phyloP scores from a whole-genome alignment of 495 filamentous ascomycete genomes.

The Podospora tetraspora region DNA sequence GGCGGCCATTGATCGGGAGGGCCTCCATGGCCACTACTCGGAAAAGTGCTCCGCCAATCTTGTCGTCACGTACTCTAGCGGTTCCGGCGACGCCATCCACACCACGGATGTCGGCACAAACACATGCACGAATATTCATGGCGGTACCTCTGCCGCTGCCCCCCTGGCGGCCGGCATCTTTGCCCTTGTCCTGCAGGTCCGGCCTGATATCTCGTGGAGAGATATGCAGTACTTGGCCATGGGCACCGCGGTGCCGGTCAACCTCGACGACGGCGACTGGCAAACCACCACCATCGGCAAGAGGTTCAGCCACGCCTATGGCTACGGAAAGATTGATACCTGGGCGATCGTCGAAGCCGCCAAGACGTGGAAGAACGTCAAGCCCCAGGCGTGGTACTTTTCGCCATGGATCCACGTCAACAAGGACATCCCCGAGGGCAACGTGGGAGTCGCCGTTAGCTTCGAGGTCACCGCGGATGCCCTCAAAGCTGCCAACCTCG shows the following conservation, averaged over 20 bases:
- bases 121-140: constrained; percentile 70
- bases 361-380: constrained; percentile 79
- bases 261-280: constrained; percentile 69
- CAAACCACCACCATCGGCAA: constrained; percentile 71
- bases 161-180: constrained; percentile 87
- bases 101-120: constrained; percentile 91
- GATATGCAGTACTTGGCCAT: constrained; percentile 90
- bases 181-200: constrained; percentile 81
- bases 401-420: constrained; percentile 91
- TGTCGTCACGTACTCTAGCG: constrained; percentile 94
- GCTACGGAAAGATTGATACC: constrained; percentile 89
- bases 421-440: constrained; percentile 79
- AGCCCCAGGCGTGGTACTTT: constrained; percentile 94
- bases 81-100: constrained; percentile 80
- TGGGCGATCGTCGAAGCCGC: constrained; percentile 82
- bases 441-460: constrained; percentile 67
- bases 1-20: constrained; percentile 83
- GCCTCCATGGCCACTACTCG: constrained; percentile 84
- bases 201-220: constrained; percentile 87
- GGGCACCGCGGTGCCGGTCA: constrained; percentile 76
- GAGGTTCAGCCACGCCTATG: constrained; percentile 88
- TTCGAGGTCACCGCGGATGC: constrained; percentile 74
- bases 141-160: constrained; percentile 94
- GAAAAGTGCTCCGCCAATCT: constrained; percentile 93
- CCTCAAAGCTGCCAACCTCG: constrained; percentile 75